Base-by-base conservation (phyloP, 2,329 filamentous ascomycete species). In the Fusarium armeniacum region DNA sequence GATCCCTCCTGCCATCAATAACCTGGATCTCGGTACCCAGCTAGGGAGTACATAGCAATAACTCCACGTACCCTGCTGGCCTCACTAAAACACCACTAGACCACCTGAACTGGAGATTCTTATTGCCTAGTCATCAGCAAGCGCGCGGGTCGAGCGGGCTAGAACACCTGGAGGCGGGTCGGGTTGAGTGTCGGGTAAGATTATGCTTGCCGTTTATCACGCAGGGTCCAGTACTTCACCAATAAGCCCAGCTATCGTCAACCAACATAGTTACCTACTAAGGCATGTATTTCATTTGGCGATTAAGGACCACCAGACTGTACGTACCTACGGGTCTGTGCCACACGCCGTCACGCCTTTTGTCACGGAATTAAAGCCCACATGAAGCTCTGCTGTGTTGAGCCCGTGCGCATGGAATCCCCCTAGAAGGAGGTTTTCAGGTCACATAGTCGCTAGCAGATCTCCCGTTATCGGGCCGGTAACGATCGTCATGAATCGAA, bases 391-490 rank as follows among this genome's bases (percentile, higher is more conserved):
- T 58, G 54, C 50, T 66, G 50, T 45, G 38, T 58, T 64, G 47
- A 49, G 64, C 47, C 40, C 44, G 66, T 58, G 44, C 51, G 44
- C 52, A 62, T 55, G 44, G 53, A 71, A 71, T 28, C 33, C 33
- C 49, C 56, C 45, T 55, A 51, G 55, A 65, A 67, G 44, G 44
- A 55, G 58, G 49, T 56, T 58, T 56, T 58, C 51, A 61, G 50
- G 52, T 44, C 30, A 50, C 60, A 41, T 53, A 65, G 62, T 65
- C 53, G 41, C 41, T 66, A 52, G 59, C 58, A 71, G 71, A 74
- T 75, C 67, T 75, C 62, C 63, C 71, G 61, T 62, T 51, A 65
- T 58, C 73, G 73, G 71, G 45, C 72, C 71, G 70, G 72, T 28
- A 56, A 16, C 43, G 71, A 70, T 71, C 63, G 45, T 44, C 56